phyloP scores from a whole-genome alignment of 768 basidiomycete genomes.

The Suillus bovinus region DNA sequence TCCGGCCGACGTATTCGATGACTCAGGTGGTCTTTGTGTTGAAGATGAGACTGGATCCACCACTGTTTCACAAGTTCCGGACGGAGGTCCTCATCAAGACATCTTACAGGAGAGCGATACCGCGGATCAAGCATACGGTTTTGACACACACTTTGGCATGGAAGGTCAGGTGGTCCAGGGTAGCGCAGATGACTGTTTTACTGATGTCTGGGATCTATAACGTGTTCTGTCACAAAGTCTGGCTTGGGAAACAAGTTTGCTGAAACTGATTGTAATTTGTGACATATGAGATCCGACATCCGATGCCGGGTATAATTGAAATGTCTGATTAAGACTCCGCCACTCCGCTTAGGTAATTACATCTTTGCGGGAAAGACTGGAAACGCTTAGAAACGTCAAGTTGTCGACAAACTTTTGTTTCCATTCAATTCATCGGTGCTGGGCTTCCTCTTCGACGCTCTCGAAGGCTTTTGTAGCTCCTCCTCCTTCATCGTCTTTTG shows the following conservation, averaged over 20 bases:
- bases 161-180: slow-evolving; percentile 1
- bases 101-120: slow-evolving; percentile 3
- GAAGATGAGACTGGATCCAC: neutral
- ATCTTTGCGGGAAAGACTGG: slow-evolving; percentile 12
- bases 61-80: slow-evolving; percentile 6
- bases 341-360: slow-evolving; percentile 29
- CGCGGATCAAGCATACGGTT: slow-evolving; percentile 7
- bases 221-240: slow-evolving; percentile 6
- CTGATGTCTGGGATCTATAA: slow-evolving; percentile 16
- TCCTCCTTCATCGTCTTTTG: slow-evolving; percentile 23
- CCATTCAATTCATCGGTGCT: slow-evolving; percentile 1
- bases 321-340: slow-evolving; percentile 24
- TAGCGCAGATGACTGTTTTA: slow-evolving; percentile 6
- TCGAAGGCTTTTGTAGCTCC: slow-evolving; percentile 26
- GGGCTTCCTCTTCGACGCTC: slow-evolving; percentile 5
- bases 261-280: slow-evolving; percentile 25
- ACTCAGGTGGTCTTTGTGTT: neutral
- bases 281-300: slow-evolving; percentile 30
- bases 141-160: neutral
- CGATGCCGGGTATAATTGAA: slow-evolving; percentile 11
- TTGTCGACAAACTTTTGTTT: slow-evolving; percentile 4
- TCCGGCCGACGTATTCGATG: slow-evolving; percentile 11
- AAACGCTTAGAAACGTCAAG: slow-evolving; percentile 16
- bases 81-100: slow-evolving; percentile 1
- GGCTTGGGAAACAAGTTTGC: slow-evolving; percentile 5